Conservation (phyloP, 2,329 filamentous ascomycete genomes). For the Juglanconis juglandina region DNA sequence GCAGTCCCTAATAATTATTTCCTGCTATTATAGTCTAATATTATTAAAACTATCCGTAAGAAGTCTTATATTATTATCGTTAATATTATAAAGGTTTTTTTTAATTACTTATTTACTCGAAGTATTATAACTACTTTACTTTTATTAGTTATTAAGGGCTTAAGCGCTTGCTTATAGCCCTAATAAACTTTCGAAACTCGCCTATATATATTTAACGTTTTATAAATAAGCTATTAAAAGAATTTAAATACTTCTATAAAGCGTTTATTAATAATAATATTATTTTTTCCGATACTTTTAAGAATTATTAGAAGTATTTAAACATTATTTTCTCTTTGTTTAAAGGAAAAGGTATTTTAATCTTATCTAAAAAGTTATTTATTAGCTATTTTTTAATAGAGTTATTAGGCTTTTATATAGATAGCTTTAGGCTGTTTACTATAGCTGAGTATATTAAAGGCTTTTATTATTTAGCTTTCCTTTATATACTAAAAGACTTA, state of each 20-base stretch:
- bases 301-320: neutral
- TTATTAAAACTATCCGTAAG: neutral
- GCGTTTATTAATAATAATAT: conserved; percentile 4
- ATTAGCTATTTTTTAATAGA: neutral
- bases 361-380: neutral
- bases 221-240: neutral
- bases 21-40: neutral
- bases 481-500: neutral
- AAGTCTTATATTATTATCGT: neutral
- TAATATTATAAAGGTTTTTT: neutral
- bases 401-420: conserved; percentile 5
- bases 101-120: neutral
- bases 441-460: neutral
- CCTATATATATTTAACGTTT: neutral
- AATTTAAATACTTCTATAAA: neutral
- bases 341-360: neutral
- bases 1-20: conserved; percentile 1
- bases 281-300: neutral
- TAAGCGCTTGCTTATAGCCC: neutral
- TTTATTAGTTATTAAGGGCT: neutral
- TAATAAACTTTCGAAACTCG: neutral
- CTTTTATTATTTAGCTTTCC: neutral
- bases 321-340: neutral
- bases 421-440: neutral
- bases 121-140: neutral